Evolutionary conservation across 2,329 filamentous ascomycete genomes (phyloP), one percentile per base, ranked within the genome.

Genomic region (Cytospora piceae): DNA sequence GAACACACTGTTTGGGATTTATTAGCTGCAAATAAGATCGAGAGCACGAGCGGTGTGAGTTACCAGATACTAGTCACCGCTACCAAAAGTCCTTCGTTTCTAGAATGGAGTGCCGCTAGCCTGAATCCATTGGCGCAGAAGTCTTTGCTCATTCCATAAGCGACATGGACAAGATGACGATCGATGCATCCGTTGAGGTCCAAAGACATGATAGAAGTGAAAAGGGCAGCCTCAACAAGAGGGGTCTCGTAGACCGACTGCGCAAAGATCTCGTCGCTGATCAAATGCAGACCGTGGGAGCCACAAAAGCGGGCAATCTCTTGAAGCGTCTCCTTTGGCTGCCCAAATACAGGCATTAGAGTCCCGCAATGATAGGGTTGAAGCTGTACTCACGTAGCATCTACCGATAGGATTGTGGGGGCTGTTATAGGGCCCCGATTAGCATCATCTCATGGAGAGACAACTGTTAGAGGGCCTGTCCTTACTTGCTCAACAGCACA

Each of bases 241-340:
- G 68, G 64, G 66, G 80, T 84, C 8, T 77, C 66, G 72, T 80
- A 87, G 0, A 81, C 74, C 0, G 84, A 86, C 12, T 34, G 5
- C 1, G 58, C 27, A 22, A 49, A 79, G 34, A 79, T 78, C 68
- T 79, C 78, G 53, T 80, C 77, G 68, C 79, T 81, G 72, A 87
- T 79, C 46, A 87, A 74, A 69, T 87, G 84, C 5, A 87, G 73
- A 3, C 76, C 68, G 68, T 86, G 74, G 63, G 78, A 31, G n/a
- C 63, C 63, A 42, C 70, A 71, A 52, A 84, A 73, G 1, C 65
- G 68, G 66, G 81, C 74, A 22, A 74, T 70, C 32, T 71, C 74
- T 49, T 67, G 69, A 9, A 76, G 67, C 0, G 72, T 71, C 54
- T 74, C 73, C 9, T 54, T 65, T 14, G 71, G 57, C 65, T 69